These are phyloP conservation scores for Cladorrhinum samala DNA, from an alignment of 495 filamentous ascomycete species.

Conservation along the genomic window DNA sequence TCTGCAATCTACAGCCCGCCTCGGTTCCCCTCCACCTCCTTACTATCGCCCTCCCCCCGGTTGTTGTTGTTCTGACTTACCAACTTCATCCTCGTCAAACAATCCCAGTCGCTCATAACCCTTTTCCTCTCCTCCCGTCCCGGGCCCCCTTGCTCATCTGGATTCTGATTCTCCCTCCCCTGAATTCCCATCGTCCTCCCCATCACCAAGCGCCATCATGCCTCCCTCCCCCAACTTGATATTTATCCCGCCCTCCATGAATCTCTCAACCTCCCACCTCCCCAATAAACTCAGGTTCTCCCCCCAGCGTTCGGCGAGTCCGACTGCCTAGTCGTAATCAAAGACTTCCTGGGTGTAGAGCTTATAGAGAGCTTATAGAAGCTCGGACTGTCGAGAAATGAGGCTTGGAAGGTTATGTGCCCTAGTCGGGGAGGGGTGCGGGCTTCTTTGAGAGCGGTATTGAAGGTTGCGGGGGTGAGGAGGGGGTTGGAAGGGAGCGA, in stretches of 20 bases:
- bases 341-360: neutral
- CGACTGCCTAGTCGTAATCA: neutral
- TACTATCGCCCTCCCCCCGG: neutral
- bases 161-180: too few relatives aligned
- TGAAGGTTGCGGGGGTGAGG: neutral
- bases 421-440: neutral
- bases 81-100: neutral
- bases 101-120: neutral
- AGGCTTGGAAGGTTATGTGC: neutral
- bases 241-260: neutral
- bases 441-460: neutral
- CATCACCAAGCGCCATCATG: too few relatives aligned
- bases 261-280: too few relatives aligned
- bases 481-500: neutral
- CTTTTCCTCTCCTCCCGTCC: neutral
- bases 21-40: neutral
- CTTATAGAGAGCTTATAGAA: neutral
- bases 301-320: neutral
- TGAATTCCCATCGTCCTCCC: neutral
- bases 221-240: neutral
- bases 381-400: neutral
- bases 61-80: neutral
- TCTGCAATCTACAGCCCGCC: neutral
- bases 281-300: neutral
- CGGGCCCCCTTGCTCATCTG: neutral